These are phyloP conservation scores for Cephaloascus albidus DNA, from an alignment of 805 yeast genomes.

Conservation along the genomic window DNA sequence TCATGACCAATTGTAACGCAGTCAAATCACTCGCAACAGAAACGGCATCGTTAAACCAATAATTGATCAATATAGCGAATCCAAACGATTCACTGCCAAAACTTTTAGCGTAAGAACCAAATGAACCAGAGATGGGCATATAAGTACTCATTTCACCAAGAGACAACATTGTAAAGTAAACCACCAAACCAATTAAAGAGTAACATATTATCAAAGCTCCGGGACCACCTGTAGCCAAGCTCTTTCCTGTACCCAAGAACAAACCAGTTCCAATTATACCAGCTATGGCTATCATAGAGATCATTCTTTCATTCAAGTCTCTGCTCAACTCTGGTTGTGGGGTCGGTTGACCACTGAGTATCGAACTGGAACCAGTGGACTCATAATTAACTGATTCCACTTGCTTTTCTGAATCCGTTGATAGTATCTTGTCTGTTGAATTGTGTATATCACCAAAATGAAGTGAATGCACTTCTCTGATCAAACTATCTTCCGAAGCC, in stretches of 20 bases:
- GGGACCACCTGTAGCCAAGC: conserved; percentile 24
- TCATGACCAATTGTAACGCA: conserved; percentile 34
- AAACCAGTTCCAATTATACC: conserved; percentile 27
- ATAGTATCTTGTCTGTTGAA: too few relatives aligned
- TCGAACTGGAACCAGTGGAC: too few relatives aligned
- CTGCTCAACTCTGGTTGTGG: not conserved
- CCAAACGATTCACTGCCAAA: conserved; percentile 43
- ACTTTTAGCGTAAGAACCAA: conserved; percentile 38
- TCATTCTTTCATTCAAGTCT: conserved; percentile 9
- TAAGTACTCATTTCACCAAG: conserved; percentile 50
- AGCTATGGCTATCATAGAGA: conserved; percentile 26
- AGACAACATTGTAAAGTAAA: conserved; percentile 41
- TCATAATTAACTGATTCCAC: too few relatives aligned
- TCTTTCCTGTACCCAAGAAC: conserved; percentile 20
- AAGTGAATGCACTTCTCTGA: too few relatives aligned
- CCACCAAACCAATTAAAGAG: conserved; percentile 28
- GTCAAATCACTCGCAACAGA: conserved; percentile 38
- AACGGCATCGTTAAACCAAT: conserved; percentile 43
- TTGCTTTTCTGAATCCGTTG: too few relatives aligned
- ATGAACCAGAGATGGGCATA: conserved; percentile 47
- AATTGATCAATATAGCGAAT: conserved; percentile 39
- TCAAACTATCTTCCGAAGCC: too few relatives aligned
- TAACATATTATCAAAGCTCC: conserved; percentile 19
- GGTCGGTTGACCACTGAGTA: too few relatives aligned
- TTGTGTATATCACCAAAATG: too few relatives aligned